A percentile compares a stretch with the other conserved stretches of the same genome.
Conservation (phyloP, 1,284 basidiomycete genomes). For the Sparassis latifolia region DNA sequence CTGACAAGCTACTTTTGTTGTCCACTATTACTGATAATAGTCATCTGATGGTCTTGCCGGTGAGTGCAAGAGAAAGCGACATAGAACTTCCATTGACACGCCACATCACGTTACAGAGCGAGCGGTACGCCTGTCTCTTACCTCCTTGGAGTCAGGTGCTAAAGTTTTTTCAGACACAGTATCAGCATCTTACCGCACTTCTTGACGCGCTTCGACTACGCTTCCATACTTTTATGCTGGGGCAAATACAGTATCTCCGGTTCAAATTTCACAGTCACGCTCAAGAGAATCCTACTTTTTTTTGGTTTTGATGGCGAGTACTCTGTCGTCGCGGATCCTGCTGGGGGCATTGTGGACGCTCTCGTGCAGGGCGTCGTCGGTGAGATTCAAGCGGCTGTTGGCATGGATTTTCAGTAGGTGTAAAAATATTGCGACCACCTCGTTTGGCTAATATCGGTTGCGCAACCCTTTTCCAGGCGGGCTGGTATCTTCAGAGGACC, state of each 20-base stretch:
- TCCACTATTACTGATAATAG: background rate
- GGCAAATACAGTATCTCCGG: constrained; percentile 33
- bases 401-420: constrained; percentile 36
- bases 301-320: constrained; percentile 54
- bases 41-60: too few relatives aligned
- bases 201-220: constrained; percentile 31
- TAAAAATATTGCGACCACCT: background rate
- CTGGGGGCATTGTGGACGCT: constrained; percentile 31
- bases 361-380: constrained; percentile 28
- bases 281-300: constrained; percentile 16
- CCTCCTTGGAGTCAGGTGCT: background rate
- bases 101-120: background rate
- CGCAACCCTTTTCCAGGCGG: constrained; percentile 4
- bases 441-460: background rate
- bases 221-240: constrained; percentile 33
- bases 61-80: background rate
- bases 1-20: background rate
- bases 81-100: background rate
- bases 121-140: background rate
- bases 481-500: constrained; percentile 9
- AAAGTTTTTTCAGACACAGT: constrained; percentile 27
- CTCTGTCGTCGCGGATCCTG: constrained; percentile 37
- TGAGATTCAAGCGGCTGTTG: constrained; percentile 29
- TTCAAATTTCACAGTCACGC: constrained; percentile 15
- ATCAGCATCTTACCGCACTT: constrained; percentile 30